Evolutionary conservation across 768 basidiomycete species (phyloP).

Genomic region (Epithele typhae): DNA sequence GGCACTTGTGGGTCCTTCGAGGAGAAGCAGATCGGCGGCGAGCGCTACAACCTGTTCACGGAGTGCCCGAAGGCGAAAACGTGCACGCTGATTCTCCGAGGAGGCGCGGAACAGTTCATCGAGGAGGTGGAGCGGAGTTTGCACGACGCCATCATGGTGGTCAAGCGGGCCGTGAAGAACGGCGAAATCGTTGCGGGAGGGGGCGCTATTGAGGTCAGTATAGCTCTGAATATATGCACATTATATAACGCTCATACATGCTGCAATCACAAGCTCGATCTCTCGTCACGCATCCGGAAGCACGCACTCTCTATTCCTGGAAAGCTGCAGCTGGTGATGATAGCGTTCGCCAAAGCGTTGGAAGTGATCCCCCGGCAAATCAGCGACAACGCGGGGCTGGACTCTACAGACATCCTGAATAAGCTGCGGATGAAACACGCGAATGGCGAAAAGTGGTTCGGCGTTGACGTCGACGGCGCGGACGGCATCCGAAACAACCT

Average conservation of each 20-base stretch:
- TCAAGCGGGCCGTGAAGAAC: constrained; percentile 93
- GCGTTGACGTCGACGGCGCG: constrained; percentile 88
- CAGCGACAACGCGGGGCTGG: constrained; percentile 96
- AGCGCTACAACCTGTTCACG: constrained; percentile 94
- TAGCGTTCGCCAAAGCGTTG: constrained; percentile 94
- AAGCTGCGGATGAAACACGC: constrained; percentile 97
- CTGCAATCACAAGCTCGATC: constrained; percentile 75
- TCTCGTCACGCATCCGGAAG: constrained; percentile 91
- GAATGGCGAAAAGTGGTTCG: constrained; percentile 82
- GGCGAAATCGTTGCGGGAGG: constrained; percentile 97
- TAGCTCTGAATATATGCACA: not conserved
- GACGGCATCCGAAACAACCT: constrained; percentile 93
- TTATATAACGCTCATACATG: no score
- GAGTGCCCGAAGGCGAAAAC: constrained; percentile 92
- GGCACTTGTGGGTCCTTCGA: constrained; percentile 93
- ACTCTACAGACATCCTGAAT: constrained; percentile 96
- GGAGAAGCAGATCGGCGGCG: constrained; percentile 94
- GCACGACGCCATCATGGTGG: constrained; percentile 99
- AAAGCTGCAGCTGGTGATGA: constrained; percentile 90
- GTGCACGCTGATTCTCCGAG: constrained; percentile 89
- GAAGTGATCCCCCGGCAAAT: constrained; percentile 98
- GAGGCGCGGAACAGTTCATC: constrained; percentile 98
- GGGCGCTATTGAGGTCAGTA: constrained; percentile 86
- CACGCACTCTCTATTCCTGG: constrained; percentile 91
- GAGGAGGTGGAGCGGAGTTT: constrained; percentile 96